Base-by-base conservation (phyloP, 345 rosid species). In the Hibiscus mutabilis region DNA sequence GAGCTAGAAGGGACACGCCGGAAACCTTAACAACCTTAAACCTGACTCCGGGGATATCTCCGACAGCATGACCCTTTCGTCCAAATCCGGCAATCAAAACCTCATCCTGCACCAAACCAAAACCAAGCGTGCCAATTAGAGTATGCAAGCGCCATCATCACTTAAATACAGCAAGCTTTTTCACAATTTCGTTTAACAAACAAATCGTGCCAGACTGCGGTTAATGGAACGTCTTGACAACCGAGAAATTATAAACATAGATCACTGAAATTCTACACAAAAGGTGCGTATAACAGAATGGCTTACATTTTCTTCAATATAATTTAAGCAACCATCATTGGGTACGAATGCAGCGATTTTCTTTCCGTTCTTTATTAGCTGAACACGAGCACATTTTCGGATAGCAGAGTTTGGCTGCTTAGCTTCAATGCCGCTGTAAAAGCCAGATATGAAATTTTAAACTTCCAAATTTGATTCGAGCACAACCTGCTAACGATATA, bases 401-500 rank as follows among this genome's bases (percentile, higher is more conserved):
- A 94, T 94, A 51, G 97, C 98, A 80, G 98, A 94, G 84, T 94
- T 94, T 15, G 98, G 98, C 89, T 90, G 97, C 85, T 94, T 91
- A 60, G 97, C 97, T 77, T 92, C 96, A 83, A 90, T 92, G 73
- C 99, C 99, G 12, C 96, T 91, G 89, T 75, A 77, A 4, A 56
- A 18, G 16, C 3, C 73, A 53, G 18, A 37, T 14, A 35, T 7
- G 37, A 37, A 33, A 63, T 47, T 18, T 42, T 72, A 51, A 37
- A 65, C 25, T 19, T 29, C 0, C 6, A 13, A 33, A 69, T 10
- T 12, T 4, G 13, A 56, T 14, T 24, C 24, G 10, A 33, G 6
- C 3, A 35, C 22, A 6, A 33, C 19, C 12, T 1, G 6, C 37
- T 22, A 65, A 22, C 35, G 15, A 29, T 21, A 16, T 60, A 29